Base-by-base conservation (phyloP, 2,329 filamentous ascomycete genomes). In the Cladophialophora psammophila region DNA sequence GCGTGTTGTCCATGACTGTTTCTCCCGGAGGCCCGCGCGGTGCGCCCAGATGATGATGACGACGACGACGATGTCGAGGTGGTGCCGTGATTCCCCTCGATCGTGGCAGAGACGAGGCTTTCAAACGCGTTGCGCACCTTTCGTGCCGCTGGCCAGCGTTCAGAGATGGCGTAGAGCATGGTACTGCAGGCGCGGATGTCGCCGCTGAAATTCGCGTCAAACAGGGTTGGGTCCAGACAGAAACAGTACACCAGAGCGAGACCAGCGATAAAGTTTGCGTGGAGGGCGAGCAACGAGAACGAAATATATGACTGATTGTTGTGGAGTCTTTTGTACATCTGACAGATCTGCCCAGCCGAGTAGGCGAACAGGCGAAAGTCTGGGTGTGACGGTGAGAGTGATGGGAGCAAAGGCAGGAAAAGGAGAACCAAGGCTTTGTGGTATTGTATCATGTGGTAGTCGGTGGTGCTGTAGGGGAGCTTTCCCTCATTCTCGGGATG, bases 61-160 rank as follows among this genome's bases (percentile, higher is more conserved):
- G 20, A 7, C n/a, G 42, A 20, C 1, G n/a, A 26, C 45, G 45
- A 50, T 20, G 45, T 5, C 18, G 45, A 50, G 13, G 18, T 7
- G 13, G 9, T 7, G 45, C 45, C 45, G 15, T 50, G 45, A 12
- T 50, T 50, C 9, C 45, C 45, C 45, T 75, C 70, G 0, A 74
- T 31, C 0, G 79, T 77, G 35, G 54, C 54, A 15, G 54, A 57
- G 34, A 36, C 18, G 32, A 57, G 31, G 6, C 54, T 57, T 26
- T 57, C 54, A 57, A 57, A 57, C 2, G 54, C 57, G 31, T 60
- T 48, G 12, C 57, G 57, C 7, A 60, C 32, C 36, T 60, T 52
- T 2, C 57, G 38, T 3, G 57, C 57, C n/a, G 38, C 45, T 2
- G 57, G 42, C 57, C 57, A 60, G 12, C 57, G 38, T 36, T 60